phyloP scores from a whole-genome alignment of 2,329 filamentous ascomycete genomes.

The Colletotrichum eremochloae region DNA sequence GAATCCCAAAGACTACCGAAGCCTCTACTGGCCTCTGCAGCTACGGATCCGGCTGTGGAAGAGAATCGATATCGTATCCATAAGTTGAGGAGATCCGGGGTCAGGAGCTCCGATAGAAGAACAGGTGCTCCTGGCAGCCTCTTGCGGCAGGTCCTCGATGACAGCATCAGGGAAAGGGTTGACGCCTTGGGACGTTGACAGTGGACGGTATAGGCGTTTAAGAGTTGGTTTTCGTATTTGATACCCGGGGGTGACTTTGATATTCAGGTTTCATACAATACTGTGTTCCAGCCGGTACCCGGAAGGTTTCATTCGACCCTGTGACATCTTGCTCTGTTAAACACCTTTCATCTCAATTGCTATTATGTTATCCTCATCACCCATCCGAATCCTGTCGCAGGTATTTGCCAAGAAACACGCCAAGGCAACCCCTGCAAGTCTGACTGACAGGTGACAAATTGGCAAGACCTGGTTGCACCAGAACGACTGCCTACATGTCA shows the following conservation, averaged over 20 bases:
- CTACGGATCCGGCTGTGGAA: not conserved
- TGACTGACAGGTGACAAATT: not conserved
- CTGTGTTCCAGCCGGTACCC: not conserved
- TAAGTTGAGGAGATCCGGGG: slow-evolving; percentile 10
- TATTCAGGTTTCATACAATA: not conserved
- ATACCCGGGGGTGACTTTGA: slow-evolving; percentile 5
- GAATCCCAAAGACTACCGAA: not conserved
- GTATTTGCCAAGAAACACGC: slow-evolving; percentile 14
- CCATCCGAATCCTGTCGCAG: not conserved
- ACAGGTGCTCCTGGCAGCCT: slow-evolving; percentile 2
- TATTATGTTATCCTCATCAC: not conserved
- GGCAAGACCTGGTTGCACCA: slow-evolving; percentile 2
- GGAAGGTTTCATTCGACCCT: no score
- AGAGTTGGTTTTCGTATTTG: slow-evolving; percentile 10
- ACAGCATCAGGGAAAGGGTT: slow-evolving; percentile 31
- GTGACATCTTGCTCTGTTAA: not conserved
- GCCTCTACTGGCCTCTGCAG: not conserved
- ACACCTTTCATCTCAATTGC: not conserved
- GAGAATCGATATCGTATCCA: slow-evolving; percentile 15
- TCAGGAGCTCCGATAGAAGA: slow-evolving; percentile 6
- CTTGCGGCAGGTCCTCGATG: slow-evolving; percentile 34
- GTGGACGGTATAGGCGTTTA: slow-evolving; percentile 5
- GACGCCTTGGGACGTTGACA: slow-evolving; percentile 22
- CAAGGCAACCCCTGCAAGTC: slow-evolving; percentile 1
- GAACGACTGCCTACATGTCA: not conserved